These are phyloP conservation scores for Lathyrus oleraceus DNA, from an alignment of 306 rosid genomes.

Conservation along the genomic window DNA sequence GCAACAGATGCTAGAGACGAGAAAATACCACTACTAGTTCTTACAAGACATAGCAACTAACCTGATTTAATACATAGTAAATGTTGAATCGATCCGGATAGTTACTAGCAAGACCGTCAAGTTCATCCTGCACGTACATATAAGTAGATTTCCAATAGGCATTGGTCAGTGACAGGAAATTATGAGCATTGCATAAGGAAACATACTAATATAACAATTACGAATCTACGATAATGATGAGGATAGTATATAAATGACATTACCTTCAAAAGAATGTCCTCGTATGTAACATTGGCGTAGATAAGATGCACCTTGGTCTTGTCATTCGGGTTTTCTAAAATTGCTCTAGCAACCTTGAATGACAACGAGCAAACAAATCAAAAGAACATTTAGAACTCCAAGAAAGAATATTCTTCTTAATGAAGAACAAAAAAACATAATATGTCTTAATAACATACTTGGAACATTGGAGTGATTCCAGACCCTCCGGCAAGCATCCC, in stretches of 20 bases:
- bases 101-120: constrained; percentile 69
- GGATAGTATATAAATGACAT: constrained; percentile 11
- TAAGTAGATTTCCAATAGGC: constrained; percentile 13
- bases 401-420: constrained; percentile 14
- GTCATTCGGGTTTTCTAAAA: constrained; percentile 87
- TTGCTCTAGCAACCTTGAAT: constrained; percentile 86
- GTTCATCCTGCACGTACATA: constrained; percentile 68
- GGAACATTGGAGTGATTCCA: constrained; percentile 99
- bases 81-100: constrained; percentile 71
- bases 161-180: neutral
- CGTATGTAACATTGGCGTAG: constrained; percentile 84
- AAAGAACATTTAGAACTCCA: neutral
- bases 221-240: neutral
- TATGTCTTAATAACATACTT: constrained; percentile 49
- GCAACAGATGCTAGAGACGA: neutral
- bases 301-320: constrained; percentile 88
- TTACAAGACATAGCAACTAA: constrained; percentile 35
- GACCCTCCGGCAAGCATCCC: constrained; percentile 99
- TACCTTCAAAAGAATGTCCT: constrained; percentile 95
- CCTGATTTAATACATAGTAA: constrained; percentile 88
- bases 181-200: neutral
- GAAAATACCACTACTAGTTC: constrained; percentile 21
- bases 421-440: constrained; percentile 22
- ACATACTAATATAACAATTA: constrained; percentile 1
- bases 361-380: constrained; percentile 25